Evolutionary conservation across 1,139 yeast genomes (phyloP).

Genomic region (Arxiozyma bovina): DNA sequence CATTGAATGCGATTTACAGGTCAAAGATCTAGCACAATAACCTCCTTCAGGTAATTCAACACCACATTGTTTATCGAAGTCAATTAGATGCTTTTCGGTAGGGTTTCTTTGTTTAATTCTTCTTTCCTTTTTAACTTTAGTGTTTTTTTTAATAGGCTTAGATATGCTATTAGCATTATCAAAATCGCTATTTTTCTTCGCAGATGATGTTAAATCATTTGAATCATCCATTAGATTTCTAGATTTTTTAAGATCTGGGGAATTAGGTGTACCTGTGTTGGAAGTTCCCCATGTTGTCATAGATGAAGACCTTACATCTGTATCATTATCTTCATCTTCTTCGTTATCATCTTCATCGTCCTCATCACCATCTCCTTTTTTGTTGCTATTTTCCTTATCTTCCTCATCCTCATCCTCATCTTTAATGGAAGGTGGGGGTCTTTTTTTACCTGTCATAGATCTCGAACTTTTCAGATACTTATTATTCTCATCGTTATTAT

Average conservation of each 20-base stretch:
- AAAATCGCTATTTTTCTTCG: background rate
- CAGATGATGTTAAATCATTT: background rate
- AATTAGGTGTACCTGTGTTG: slow-evolving; percentile 1
- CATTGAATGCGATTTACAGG: slow-evolving; percentile 97
- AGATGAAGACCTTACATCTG: background rate
- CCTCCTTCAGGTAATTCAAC: slow-evolving; percentile 90
- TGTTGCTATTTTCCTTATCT: slow-evolving; percentile 2
- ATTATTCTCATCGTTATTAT: slow-evolving; percentile 1
- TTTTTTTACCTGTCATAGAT: slow-evolving; percentile 6
- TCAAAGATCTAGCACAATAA: slow-evolving; percentile 85
- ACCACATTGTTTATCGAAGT: slow-evolving; percentile 94
- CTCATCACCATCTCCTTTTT: background rate
- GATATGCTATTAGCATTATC: background rate
- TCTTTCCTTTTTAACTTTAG: slow-evolving; percentile 37
- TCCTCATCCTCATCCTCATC: slow-evolving; percentile 5
- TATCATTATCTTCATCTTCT: background rate
- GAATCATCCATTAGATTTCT: background rate
- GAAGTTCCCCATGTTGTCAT: background rate
- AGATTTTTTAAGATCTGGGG: slow-evolving; percentile 3
- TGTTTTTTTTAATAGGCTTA: slow-evolving; percentile 5
- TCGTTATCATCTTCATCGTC: background rate
- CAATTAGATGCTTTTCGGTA: slow-evolving; percentile 74
- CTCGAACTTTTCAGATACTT: slow-evolving; percentile 3
- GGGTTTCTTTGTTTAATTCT: slow-evolving; percentile 41
- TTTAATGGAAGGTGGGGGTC: slow-evolving; percentile 8